phyloP scores from a whole-genome alignment of 495 filamentous ascomycete genomes.

The Margaritispora aquatica region DNA sequence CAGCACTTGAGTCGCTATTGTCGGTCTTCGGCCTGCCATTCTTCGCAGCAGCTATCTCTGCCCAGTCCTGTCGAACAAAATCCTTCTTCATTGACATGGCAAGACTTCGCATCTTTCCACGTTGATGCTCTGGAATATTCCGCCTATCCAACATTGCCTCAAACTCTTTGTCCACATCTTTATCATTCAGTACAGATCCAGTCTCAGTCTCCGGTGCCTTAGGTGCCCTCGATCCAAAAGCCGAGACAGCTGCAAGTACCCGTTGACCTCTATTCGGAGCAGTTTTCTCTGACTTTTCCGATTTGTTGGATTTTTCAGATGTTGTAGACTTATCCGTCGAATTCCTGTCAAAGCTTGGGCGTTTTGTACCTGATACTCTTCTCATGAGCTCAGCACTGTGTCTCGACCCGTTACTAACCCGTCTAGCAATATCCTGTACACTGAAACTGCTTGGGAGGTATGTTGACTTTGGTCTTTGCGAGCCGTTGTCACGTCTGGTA shows the following conservation, averaged over 20 bases:
- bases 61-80: conserved; percentile 83
- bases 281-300: conserved; percentile 23
- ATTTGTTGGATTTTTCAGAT: conserved; percentile 16
- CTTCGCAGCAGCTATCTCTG: conserved; percentile 45
- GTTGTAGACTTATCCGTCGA: conserved; percentile 23
- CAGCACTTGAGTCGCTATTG: conserved; percentile 27
- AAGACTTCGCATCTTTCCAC: conserved; percentile 86
- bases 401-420: conserved; percentile 13
- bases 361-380: conserved; percentile 9
- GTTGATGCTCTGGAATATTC: conserved; percentile 89
- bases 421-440: conserved; percentile 22
- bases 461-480: conserved; percentile 25
- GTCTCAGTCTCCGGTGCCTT: conserved; percentile 33
- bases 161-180: conserved; percentile 46
- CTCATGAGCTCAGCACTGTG: conserved; percentile 18
- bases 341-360: conserved; percentile 24
- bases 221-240: conserved; percentile 27
- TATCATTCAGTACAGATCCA: conserved; percentile 22
- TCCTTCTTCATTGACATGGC: conserved; percentile 89
- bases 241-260: conserved; percentile 62
- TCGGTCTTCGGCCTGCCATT: conserved; percentile 25
- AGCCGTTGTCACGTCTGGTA: conserved; percentile 26
- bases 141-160: conserved; percentile 71
- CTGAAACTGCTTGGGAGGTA: conserved; percentile 24
- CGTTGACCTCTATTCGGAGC: conserved; percentile 37